Base-by-base conservation (phyloP, 2,329 filamentous ascomycete species). In the Sporothrix phasma region DNA sequence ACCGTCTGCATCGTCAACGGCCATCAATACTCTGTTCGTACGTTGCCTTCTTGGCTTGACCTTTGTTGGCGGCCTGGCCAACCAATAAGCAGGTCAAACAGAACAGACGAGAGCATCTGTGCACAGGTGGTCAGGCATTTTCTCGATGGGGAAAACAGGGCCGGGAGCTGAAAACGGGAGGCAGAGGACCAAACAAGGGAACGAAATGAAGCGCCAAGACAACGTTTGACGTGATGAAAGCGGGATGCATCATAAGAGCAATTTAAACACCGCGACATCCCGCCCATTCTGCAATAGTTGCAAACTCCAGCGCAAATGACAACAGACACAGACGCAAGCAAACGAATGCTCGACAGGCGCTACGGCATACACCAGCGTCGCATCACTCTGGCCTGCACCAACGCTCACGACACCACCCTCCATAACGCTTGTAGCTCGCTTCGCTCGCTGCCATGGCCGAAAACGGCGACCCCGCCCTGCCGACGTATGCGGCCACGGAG, bases 401-500 rank as follows among this genome's bases (percentile, higher is more conserved):
- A n/a, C 15, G 17, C 11, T 26, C 15, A 15, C 24, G n/a, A 8
- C 6, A 22, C 31, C 8, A 37, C 11, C 34, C 3, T 19, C 3
- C 4, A 13, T 11, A 13, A 10, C 46, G n/a, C 17, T n/a, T n/a
- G n/a, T n/a, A n/a, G n/a, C 3, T 7, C 46, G 1, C 5, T 24
- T 13, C 6, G 5, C 2, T 26, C 7, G 10, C 41, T n/a, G 3
- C 13, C 19, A 29, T 24, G 22, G 22, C 22, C 15, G 56, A 43
- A 13, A 39, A 59, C 56, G 56, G 56, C 24, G 56, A 59, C 56
- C 54, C 54, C 13, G 34, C 3, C 31, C 26, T 68, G 17, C 68
- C 69, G 1, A 24, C 54, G 37, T 69, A 69, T 67, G 66, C 67
- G 49, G 63, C 51, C 5, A 34, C 53, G 19, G 66, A 68, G 63